Evolutionary conservation across 352 stramenopile species (phyloP).

Genomic region (Sclerospora graminicola): DNA sequence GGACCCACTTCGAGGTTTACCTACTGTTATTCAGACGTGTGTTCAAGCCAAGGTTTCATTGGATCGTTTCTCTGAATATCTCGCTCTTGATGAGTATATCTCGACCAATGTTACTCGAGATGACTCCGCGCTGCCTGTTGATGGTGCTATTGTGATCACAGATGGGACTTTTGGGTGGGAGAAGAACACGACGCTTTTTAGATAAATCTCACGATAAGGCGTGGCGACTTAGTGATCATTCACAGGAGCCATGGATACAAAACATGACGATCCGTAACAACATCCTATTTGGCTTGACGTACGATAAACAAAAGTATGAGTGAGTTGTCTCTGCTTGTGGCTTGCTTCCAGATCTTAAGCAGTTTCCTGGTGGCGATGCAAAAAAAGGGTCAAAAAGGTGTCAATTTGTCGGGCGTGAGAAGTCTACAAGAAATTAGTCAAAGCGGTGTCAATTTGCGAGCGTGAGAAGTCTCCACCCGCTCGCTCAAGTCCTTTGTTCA

Average conservation of each 20-base stretch:
- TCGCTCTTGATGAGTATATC: slow-evolving; percentile 17
- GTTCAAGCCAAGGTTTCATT: no score
- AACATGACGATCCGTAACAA: slow-evolving; percentile 91
- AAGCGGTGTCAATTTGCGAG: slow-evolving; percentile 90
- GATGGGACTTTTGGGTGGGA: no score
- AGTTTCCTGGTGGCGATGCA: slow-evolving; percentile 77
- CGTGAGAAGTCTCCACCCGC: no score
- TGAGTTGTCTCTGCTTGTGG: no score
- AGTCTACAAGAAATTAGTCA: slow-evolving; percentile 94
- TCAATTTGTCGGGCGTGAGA: no score
- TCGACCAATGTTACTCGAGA: slow-evolving; percentile 10
- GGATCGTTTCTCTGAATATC: no score
- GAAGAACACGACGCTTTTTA: slow-evolving; percentile 15
- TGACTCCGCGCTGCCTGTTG: no score
- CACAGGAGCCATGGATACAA: no score
- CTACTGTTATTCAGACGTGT: slow-evolving; percentile 23
- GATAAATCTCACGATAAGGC: slow-evolving; percentile 27
- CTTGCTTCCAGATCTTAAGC: no score
- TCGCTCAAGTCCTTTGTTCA: no score
- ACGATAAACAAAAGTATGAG: slow-evolving; percentile 35
- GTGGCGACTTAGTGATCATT: slow-evolving; percentile 41
- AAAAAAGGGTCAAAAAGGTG: no score
- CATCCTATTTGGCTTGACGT: slow-evolving; percentile 84
- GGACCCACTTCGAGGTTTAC: slow-evolving; percentile 22
- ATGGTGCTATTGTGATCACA: no score